Base-by-base conservation (phyloP, 2,329 filamentous ascomycete species). In the Trichoderma breve region DNA sequence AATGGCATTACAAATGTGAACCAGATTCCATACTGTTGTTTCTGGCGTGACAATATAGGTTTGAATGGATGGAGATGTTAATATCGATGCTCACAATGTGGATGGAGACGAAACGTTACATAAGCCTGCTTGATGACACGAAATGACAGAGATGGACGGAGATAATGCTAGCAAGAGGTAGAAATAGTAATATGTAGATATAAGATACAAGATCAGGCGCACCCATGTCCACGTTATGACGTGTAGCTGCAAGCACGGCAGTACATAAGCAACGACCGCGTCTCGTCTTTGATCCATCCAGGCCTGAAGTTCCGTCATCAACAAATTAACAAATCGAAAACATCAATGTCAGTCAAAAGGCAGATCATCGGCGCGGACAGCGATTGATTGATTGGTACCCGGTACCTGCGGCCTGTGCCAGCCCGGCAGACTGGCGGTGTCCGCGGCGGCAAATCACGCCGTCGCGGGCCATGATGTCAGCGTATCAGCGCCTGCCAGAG, bases 371-470 rank as follows among this genome's bases (percentile, higher is more conserved):
- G 53, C 26, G 51, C 24, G 34, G 51, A 11, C 64, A 58, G 36
- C 21, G 24, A 47, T 9, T 14, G 30, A 18, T 14, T 14, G 30
- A 12, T 26, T 53, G 26, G 62, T 67, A 57, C 30, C 21, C 47
- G 47, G 64, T 67, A 67, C 65, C n/a, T 68, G 34, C 43, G 18
- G 43, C 11, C 30, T 8, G 34, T n/a, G 8, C 8, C n/a, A 15
- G 30, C 30, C 47, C 24, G 24, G 24, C 53, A 32, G 62, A 72
- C 57, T 70, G 71, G 71, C 71, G 71, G 71, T 72, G 71, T 72
- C 71, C 51, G 8, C 47, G 34, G 39, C 58, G 64, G 71, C 71
- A 69, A 69, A 72, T 72, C 62, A 64, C 24, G 53, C 32, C 34
- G 11, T 51, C 26, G 47, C 63, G 28, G 55, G 47, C 47, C 39